Conservation (phyloP, 257 asterid species). For the Salvia miltiorrhiza region DNA sequence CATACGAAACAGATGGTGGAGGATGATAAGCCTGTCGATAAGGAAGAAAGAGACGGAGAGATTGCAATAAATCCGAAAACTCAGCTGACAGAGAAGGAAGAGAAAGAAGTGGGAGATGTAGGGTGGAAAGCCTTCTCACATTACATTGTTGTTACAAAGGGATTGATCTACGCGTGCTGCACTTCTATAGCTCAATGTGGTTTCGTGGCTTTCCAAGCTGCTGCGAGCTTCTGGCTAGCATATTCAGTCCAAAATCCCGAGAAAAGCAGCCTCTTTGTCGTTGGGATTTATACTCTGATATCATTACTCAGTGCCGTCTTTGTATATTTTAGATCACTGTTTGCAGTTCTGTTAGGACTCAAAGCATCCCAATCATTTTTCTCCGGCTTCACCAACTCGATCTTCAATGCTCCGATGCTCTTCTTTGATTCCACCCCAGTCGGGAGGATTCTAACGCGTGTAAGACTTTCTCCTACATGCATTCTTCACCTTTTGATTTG, state of each 20-base stretch:
- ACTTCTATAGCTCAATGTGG: conserved; percentile 32
- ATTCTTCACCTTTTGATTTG: not conserved
- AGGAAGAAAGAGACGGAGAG: conserved; percentile 40
- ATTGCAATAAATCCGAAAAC: conserved; percentile 23
- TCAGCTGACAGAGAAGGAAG: conserved; percentile 74
- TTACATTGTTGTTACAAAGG: conserved; percentile 49
- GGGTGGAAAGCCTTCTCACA: conserved; percentile 51
- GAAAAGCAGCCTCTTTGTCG: conserved; percentile 28
- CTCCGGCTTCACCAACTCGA: conserved; percentile 49
- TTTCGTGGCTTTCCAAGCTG: conserved; percentile 61
- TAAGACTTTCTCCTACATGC: conserved; percentile 16
- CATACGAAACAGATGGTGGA: conserved; percentile 15
- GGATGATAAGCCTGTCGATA: not conserved
- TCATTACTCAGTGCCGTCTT: conserved; percentile 49
- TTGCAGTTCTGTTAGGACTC: conserved; percentile 57
- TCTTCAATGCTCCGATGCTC: conserved; percentile 75
- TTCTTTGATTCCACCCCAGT: conserved; percentile 86
- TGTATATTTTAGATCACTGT: conserved; percentile 45
- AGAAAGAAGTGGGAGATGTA: conserved; percentile 50
- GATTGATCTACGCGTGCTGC: conserved; percentile 21
- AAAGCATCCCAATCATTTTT: conserved; percentile 63
- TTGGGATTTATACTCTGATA: conserved; percentile 47
- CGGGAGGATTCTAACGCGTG: conserved; percentile 76
- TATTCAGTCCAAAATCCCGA: conserved; percentile 42
- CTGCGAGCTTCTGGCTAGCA: conserved; percentile 81